A percentile compares a stretch with the other conserved stretches of the same genome.
Evolutionary conservation across 306 rosid species (phyloP).

Genomic region (Abrus precatorius): DNA sequence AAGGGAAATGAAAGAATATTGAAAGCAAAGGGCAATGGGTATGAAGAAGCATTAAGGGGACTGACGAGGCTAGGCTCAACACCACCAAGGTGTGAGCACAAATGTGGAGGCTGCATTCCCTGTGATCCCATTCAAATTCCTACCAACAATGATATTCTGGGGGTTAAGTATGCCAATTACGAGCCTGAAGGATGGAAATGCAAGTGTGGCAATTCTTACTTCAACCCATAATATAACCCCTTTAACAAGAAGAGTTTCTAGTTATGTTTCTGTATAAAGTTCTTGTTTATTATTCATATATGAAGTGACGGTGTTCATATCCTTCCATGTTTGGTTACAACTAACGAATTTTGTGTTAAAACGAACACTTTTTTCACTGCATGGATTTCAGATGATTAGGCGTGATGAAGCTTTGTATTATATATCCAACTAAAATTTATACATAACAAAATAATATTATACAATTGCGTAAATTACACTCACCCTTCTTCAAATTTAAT

Average conservation of each 20-base stretch:
- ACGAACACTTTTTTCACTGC: neutral
- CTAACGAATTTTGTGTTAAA: neutral
- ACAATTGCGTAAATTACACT: no score
- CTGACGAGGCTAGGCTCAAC: slow-evolving; percentile 49
- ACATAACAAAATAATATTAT: no score
- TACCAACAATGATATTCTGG: slow-evolving; percentile 43
- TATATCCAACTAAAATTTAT: neutral
- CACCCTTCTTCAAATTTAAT: no score
- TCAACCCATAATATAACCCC: slow-evolving; percentile 41
- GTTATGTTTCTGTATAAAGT: slow-evolving; percentile 5
- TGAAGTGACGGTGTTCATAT: neutral
- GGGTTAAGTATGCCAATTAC: slow-evolving; percentile 47
- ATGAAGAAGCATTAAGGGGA: slow-evolving; percentile 44
- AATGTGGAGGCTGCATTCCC: slow-evolving; percentile 54
- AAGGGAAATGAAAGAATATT: slow-evolving; percentile 27
- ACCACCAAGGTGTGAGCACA: slow-evolving; percentile 59
- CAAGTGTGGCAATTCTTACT: slow-evolving; percentile 54
- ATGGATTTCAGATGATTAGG: neutral
- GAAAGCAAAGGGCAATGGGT: slow-evolving; percentile 19
- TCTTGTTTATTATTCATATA: slow-evolving; percentile 9
- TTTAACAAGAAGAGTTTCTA: neutral
- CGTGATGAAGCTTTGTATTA: slow-evolving; percentile 6
- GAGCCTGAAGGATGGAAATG: slow-evolving; percentile 62
- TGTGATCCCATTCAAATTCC: slow-evolving; percentile 53
- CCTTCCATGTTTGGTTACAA: neutral